These are phyloP conservation scores for Ustilaginoidea virens DNA, from an alignment of 2,329 filamentous ascomycete species.

Conservation along the genomic window DNA sequence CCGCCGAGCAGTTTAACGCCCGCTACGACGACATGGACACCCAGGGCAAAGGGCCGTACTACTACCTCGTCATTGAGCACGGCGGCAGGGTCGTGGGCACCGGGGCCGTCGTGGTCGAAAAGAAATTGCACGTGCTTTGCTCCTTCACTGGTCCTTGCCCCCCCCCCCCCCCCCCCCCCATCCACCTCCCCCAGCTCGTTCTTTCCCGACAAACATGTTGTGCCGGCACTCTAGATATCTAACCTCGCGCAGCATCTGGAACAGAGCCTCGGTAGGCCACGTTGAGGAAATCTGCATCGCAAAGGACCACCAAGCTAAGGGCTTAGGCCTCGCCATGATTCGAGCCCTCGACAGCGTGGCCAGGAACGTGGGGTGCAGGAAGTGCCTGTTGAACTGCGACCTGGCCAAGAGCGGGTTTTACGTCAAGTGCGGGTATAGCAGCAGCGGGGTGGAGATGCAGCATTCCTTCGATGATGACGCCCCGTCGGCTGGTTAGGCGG, in stretches of 20 bases:
- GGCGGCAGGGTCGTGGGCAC: conserved; percentile 52
- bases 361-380: conserved; percentile 62
- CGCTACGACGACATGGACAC: conserved; percentile 45
- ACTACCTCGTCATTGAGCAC: conserved; percentile 55
- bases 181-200: too few relatives aligned
- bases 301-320: conserved; percentile 68
- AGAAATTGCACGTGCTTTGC: conserved; percentile 60
- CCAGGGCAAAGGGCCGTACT: conserved; percentile 37
- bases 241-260: conserved; percentile 36
- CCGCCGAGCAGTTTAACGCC: conserved; percentile 47
- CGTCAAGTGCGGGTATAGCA: conserved; percentile 16
- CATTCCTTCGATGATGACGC: conserved; percentile 3
- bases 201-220: neutral
- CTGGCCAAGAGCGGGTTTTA: conserved; percentile 71
- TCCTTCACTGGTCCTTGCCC: too few relatives aligned
- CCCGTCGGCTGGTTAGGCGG: too few relatives aligned
- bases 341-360: conserved; percentile 62
- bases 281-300: conserved; percentile 75
- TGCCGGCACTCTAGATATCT: neutral
- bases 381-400: conserved; percentile 67
- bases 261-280: conserved; percentile 55
- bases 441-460: conserved; percentile 9
- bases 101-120: conserved; percentile 61
- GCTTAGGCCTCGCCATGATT: conserved; percentile 61
- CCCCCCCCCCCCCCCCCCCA: too few relatives aligned